These are phyloP conservation scores for Paramecium primaurelia DNA, from an alignment of 73 alveolate species.

Conservation along the genomic window DNA sequence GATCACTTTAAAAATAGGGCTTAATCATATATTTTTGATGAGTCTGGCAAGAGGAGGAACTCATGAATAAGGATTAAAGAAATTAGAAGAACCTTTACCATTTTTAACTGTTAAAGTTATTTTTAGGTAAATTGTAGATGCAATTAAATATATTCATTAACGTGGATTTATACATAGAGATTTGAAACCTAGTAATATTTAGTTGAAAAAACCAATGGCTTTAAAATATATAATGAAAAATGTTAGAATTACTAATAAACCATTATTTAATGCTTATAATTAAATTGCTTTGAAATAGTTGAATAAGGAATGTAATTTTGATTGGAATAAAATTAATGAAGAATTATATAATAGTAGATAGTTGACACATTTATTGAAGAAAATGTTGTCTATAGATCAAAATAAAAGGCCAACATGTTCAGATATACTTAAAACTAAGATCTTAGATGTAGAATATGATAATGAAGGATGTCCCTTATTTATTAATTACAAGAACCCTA, in stretches of 20 bases:
- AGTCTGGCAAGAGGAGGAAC: slow-evolving; percentile 29
- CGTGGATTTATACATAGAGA: neutral
- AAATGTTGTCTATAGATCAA: neutral
- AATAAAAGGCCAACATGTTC: neutral
- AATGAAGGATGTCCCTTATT: slow-evolving; percentile 8
- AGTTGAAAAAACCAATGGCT: neutral
- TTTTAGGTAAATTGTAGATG: neutral
- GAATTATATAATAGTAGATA: neutral
- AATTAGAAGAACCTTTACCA: neutral
- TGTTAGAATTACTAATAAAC: neutral
- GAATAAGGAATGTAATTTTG: slow-evolving; percentile 1
- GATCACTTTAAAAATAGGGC: slow-evolving; percentile 27
- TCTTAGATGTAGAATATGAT: neutral
- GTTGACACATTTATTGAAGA: neutral
- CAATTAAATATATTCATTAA: neutral
- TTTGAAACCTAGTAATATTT: neutral
- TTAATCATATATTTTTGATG: neutral
- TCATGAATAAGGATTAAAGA: neutral
- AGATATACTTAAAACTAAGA: neutral
- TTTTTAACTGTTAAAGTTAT: neutral
- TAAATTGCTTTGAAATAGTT: neutral
- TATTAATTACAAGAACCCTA: neutral
- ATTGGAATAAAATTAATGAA: neutral
- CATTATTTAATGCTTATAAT: neutral
- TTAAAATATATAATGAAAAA: neutral